A percentile compares a stretch with the other conserved stretches of the same genome.
phyloP scores from a whole-genome alignment of 768 basidiomycete genomes.

The Psilocybe cyanescens region DNA sequence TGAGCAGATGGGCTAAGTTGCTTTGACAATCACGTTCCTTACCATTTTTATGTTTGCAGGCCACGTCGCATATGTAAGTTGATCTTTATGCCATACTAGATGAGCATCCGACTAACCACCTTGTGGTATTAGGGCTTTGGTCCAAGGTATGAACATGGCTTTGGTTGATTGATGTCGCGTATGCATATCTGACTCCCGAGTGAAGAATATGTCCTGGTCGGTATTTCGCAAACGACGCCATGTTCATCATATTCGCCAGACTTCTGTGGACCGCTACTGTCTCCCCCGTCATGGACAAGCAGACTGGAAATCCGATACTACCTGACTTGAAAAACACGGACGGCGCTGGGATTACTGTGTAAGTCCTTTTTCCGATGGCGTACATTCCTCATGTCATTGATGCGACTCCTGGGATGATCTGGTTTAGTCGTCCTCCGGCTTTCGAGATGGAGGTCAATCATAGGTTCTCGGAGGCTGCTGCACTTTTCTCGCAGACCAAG shows the following conservation, averaged over 20 bases:
- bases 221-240: slow-evolving; percentile 2
- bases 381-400: too few species aligned
- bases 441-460: too few species aligned
- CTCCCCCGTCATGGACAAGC: not conserved
- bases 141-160: too few species aligned
- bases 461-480: too few species aligned
- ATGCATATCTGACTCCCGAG: too few species aligned
- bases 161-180: too few species aligned
- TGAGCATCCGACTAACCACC: too few species aligned
- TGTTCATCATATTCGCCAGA: not conserved
- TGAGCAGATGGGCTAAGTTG: not conserved
- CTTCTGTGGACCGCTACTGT: slow-evolving; percentile 1
- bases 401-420: too few species aligned
- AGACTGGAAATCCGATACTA: not conserved
- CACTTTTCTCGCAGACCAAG: too few species aligned
- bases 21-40: not conserved
- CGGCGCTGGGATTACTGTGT: not conserved
- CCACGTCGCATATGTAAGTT: slow-evolving; percentile 4
- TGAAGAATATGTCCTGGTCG: slow-evolving; percentile 6
- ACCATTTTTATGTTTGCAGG: not conserved
- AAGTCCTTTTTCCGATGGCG: not conserved
- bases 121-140: too few species aligned
- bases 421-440: too few species aligned
- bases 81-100: not conserved
- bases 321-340: not conserved